These are phyloP conservation scores for Botryotinia convoluta DNA, from an alignment of 2,329 filamentous ascomycete species.

Conservation along the genomic window DNA sequence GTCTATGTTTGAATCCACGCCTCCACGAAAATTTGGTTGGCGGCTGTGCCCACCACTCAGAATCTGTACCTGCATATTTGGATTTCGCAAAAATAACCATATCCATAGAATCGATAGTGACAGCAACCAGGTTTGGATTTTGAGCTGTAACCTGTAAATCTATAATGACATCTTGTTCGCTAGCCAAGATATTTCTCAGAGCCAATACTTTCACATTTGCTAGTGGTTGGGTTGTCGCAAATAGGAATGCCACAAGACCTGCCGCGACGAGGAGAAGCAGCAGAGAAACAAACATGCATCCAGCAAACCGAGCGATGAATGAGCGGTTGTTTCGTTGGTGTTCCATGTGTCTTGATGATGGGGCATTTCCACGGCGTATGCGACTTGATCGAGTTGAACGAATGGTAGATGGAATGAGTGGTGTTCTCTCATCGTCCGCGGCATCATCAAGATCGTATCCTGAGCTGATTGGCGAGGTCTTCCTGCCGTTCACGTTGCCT, in stretches of 20 bases:
- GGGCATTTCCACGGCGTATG: slow-evolving; percentile 52
- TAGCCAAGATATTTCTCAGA: slow-evolving; percentile 87
- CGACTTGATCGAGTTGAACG: slow-evolving; percentile 60
- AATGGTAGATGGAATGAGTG: slow-evolving; percentile 61
- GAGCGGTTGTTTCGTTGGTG: slow-evolving; percentile 63
- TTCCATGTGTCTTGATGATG: slow-evolving; percentile 67
- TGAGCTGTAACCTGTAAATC: slow-evolving; percentile 84
- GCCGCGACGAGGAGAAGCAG: slow-evolving; percentile 78
- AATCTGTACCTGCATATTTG: slow-evolving; percentile 72
- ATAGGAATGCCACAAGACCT: slow-evolving; percentile 84
- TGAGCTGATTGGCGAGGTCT: slow-evolving; percentile 59
- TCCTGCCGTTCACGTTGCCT: slow-evolving; percentile 46
- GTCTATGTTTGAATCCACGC: slow-evolving; percentile 34
- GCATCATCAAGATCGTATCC: slow-evolving; percentile 80
- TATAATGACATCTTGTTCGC: slow-evolving; percentile 92
- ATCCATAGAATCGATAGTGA: slow-evolving; percentile 82
- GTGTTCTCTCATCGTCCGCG: slow-evolving; percentile 85
- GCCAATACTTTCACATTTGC: slow-evolving; percentile 73
- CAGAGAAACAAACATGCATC: slow-evolving; percentile 79
- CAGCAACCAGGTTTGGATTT: slow-evolving; percentile 89
- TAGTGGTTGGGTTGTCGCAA: slow-evolving; percentile 87
- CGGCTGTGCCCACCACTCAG: slow-evolving; percentile 52
- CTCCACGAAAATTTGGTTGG: slow-evolving; percentile 30
- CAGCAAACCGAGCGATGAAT: slow-evolving; percentile 72
- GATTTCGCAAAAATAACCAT: slow-evolving; percentile 94